A percentile compares a stretch with the other conserved stretches of the same genome.
Evolutionary conservation across 495 filamentous ascomycete genomes (phyloP).

Genomic region (Halenospora varia): DNA sequence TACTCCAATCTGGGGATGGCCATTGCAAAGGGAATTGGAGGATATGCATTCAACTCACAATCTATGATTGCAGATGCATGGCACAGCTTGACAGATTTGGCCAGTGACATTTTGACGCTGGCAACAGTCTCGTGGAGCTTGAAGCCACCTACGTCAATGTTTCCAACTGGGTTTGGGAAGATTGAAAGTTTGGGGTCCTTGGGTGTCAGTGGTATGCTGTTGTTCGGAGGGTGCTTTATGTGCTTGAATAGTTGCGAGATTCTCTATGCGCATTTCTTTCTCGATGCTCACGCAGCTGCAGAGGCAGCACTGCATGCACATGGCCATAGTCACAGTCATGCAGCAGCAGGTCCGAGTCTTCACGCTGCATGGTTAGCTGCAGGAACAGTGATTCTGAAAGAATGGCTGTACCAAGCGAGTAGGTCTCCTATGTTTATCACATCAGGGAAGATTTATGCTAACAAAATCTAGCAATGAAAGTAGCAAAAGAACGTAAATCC

Average conservation of each 20-base stretch:
- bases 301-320: conserved; percentile 58
- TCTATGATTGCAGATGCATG: conserved; percentile 92
- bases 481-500: conserved; percentile 90
- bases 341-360: conserved; percentile 68
- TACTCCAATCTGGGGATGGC: conserved; percentile 94
- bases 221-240: conserved; percentile 88
- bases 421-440: conserved; percentile 34
- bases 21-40: conserved; percentile 83
- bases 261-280: conserved; percentile 75
- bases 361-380: conserved; percentile 95
- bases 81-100: conserved; percentile 90
- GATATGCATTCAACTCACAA: conserved; percentile 91
- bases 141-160: conserved; percentile 72
- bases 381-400: conserved; percentile 86
- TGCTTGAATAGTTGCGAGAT: conserved; percentile 71
- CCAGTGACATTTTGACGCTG: conserved; percentile 90
- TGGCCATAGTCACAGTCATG: conserved; percentile 54
- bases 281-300: conserved; percentile 57
- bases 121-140: conserved; percentile 90
- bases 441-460: neutral
- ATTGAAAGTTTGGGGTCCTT: conserved; percentile 92
- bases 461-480: conserved; percentile 73
- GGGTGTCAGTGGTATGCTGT: conserved; percentile 84
- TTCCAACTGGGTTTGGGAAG: conserved; percentile 92
- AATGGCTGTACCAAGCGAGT: conserved; percentile 97